Percentiles rank a stretch among this genome's conserved stretches.
These are phyloP conservation scores for Remersonia thermophila DNA, from an alignment of 2,329 filamentous ascomycete genomes.

Conservation along the genomic window DNA sequence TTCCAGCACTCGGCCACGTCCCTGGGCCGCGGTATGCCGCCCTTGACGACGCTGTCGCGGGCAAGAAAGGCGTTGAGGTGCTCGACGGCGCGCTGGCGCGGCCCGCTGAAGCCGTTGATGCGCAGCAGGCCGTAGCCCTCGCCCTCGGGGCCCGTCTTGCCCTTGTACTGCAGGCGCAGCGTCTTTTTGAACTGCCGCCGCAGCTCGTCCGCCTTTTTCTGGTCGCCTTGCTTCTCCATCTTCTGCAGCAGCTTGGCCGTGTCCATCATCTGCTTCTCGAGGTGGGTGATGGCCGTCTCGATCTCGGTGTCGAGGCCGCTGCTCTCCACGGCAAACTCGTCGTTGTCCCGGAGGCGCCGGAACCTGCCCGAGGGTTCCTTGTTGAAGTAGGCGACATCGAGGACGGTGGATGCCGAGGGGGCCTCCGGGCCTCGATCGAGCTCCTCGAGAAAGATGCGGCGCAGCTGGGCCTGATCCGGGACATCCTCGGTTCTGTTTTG, in stretches of 20 bases:
- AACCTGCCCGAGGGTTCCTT: constrained; percentile 48
- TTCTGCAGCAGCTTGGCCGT: constrained; percentile 17
- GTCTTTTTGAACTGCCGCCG: constrained; percentile 25
- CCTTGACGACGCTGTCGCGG: constrained; percentile 24
- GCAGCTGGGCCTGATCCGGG: constrained; percentile 8
- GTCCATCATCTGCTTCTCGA: constrained; percentile 24
- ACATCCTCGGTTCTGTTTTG: neutral
- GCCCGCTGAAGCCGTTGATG: constrained; percentile 15
- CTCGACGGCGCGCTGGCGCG: constrained; percentile 14
- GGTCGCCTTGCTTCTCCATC: constrained; percentile 18
- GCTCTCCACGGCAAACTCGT: constrained; percentile 13
- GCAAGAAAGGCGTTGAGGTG: constrained; percentile 21
- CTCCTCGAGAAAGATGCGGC: constrained; percentile 12
- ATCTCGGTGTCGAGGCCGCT: constrained; percentile 16
- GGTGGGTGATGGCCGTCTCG: constrained; percentile 14
- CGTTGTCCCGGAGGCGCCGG: constrained; percentile 10
- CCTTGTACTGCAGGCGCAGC: constrained; percentile 19
- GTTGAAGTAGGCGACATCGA: constrained; percentile 17
- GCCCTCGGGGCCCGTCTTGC: constrained; percentile 19
- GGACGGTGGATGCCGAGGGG: neutral
- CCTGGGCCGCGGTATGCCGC: constrained; percentile 20
- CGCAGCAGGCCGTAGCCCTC: constrained; percentile 13
- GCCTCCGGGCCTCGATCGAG: constrained; percentile 5
- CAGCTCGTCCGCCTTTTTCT: constrained; percentile 21
- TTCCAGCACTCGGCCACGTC: constrained; percentile 31